A percentile compares a stretch with the other conserved stretches of the same genome.
Evolutionary conservation across 768 basidiomycete genomes (phyloP).

Genomic region (Cystofilobasidium macerans): DNA sequence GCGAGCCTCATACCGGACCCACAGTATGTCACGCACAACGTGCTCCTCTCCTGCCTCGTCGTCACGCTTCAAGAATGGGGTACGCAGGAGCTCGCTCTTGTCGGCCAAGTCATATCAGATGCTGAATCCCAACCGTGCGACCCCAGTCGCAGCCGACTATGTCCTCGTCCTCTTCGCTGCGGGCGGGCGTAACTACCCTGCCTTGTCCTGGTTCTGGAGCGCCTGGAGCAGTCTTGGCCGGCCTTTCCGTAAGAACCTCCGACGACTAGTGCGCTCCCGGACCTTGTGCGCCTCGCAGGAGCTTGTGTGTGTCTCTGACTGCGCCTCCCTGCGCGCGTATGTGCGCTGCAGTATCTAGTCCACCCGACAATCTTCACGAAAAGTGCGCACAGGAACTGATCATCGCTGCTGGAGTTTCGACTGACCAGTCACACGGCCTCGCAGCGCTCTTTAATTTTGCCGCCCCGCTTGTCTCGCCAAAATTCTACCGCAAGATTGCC

Average conservation of each 20-base stretch:
- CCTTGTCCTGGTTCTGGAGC: constrained; percentile 88
- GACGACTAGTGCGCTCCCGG: constrained; percentile 53
- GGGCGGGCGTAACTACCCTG: constrained; percentile 59
- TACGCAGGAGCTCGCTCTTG: constrained; percentile 43
- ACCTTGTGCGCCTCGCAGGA: constrained; percentile 1
- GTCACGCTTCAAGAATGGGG: neutral
- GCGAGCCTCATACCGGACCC: constrained; percentile 77
- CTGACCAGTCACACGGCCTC: neutral
- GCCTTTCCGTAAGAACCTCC: constrained; percentile 83
- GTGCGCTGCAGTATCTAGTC: constrained; percentile 57
- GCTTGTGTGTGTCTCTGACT: neutral
- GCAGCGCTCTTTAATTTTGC: constrained; percentile 80
- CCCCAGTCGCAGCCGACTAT: constrained; percentile 76
- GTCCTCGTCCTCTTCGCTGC: constrained; percentile 78
- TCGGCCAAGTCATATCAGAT: neutral
- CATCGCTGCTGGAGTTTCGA: constrained; percentile 18
- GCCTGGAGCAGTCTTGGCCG: constrained; percentile 64
- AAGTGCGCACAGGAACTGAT: constrained; percentile 45
- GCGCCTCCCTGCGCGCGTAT: too few species aligned
- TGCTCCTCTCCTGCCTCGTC: constrained; percentile 54
- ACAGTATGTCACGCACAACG: constrained; percentile 52
- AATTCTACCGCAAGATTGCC: constrained; percentile 74
- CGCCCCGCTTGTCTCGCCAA: constrained; percentile 81
- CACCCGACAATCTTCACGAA: constrained; percentile 82
- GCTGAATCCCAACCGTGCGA: neutral